Percentiles rank a stretch among this genome's conserved stretches.
phyloP scores from a whole-genome alignment of 2,329 filamentous ascomycete genomes.

The Purpureocillium lavendulum region DNA sequence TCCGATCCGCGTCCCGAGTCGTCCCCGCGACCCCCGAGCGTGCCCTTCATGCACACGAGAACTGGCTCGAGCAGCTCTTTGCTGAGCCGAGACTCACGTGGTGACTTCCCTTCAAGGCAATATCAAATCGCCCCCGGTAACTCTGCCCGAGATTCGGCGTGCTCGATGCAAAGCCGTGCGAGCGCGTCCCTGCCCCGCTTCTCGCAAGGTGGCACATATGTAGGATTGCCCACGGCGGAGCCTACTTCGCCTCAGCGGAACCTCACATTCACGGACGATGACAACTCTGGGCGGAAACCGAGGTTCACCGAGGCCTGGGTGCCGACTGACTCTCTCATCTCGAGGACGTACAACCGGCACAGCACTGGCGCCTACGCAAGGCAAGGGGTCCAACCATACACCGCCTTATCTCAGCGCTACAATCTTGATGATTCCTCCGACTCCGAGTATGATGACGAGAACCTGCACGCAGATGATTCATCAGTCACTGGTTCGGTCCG shows the following conservation, averaged over 20 bases:
- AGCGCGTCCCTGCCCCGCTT: conserved; percentile 29
- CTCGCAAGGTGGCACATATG: conserved; percentile 36
- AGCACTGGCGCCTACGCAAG: conserved; percentile 11
- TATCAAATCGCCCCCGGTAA: conserved; percentile 37
- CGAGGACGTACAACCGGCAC: conserved; percentile 45
- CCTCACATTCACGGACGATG: conserved; percentile 10
- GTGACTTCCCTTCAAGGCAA: conserved; percentile 46
- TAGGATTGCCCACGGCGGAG: conserved; percentile 39
- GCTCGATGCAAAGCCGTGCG: conserved; percentile 37
- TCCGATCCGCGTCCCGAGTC: conserved; percentile 37
- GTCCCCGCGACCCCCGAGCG: conserved; percentile 39
- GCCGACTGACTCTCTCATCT: conserved; percentile 44
- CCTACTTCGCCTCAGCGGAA: conserved; percentile 16
- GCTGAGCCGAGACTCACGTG: conserved; percentile 43
- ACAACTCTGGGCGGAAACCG: conserved; percentile 27
- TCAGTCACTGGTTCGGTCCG: conserved; percentile 14
- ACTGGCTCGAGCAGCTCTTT: conserved; percentile 51
- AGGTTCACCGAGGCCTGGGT: conserved; percentile 49
- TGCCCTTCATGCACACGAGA: conserved; percentile 78
- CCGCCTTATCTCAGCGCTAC: conserved; percentile 36
- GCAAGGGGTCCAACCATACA: conserved; percentile 34
- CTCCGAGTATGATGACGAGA: conserved; percentile 29
- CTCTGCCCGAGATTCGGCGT: conserved; percentile 34
- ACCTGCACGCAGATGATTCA: conserved; percentile 16
- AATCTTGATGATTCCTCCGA: conserved; percentile 31